These are phyloP conservation scores for Amanita subjunquillea DNA, from an alignment of 768 basidiomycete species.

Conservation along the genomic window DNA sequence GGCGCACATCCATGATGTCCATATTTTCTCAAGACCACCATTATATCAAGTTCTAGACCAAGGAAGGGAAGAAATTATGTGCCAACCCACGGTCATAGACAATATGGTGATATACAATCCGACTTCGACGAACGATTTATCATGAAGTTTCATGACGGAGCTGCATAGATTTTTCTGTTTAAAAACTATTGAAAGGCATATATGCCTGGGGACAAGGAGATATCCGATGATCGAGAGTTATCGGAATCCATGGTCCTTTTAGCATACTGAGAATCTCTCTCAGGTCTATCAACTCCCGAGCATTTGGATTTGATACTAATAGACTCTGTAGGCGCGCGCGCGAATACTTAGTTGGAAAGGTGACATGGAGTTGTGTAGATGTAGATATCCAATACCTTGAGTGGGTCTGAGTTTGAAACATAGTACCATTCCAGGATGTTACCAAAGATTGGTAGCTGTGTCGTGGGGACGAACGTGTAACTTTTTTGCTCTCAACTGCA, in stretches of 20 bases:
- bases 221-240: neutral
- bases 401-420: slow-evolving; percentile 5
- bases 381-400: neutral
- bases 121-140: neutral
- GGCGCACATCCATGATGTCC: slow-evolving; percentile 8
- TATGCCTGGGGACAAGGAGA: neutral
- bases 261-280: neutral
- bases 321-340: slow-evolving; percentile 1
- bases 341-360: neutral
- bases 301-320: slow-evolving; percentile 1
- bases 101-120: neutral
- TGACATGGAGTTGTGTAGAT: neutral
- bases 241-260: neutral
- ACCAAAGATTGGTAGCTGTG: neutral
- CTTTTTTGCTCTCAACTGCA: slow-evolving; percentile 2
- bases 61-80: neutral
- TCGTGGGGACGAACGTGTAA: slow-evolving; percentile 2
- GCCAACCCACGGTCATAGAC: neutral
- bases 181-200: neutral
- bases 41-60: neutral
- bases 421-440: too few species aligned
- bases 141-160: neutral
- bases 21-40: slow-evolving; percentile 25
- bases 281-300: neutral
- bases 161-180: neutral